phyloP scores from a whole-genome alignment of 306 rosid genomes.

The Dicorynia guianensis region DNA sequence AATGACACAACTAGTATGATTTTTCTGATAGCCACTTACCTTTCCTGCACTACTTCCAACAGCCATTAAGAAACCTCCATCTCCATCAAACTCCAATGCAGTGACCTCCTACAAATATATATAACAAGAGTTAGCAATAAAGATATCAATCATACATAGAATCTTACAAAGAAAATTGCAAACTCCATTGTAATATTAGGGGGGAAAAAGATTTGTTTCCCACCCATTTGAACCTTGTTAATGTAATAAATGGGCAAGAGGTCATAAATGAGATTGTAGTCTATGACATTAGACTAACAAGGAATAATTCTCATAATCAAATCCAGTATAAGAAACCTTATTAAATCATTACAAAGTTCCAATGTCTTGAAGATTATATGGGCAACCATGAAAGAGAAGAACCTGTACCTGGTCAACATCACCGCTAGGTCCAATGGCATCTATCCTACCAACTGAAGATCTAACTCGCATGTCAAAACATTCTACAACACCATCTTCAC shows the following conservation, averaged over 20 bases:
- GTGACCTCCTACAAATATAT: conserved; percentile 82
- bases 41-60: conserved; percentile 96
- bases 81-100: conserved; percentile 80
- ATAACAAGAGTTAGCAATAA: conserved; percentile 16
- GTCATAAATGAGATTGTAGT: conserved; percentile 7
- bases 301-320: conserved; percentile 21
- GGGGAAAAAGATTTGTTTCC: conserved; percentile 20
- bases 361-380: background rate
- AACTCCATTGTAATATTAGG: conserved; percentile 7
- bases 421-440: conserved; percentile 80
- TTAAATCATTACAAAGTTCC: conserved; percentile 9
- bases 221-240: conserved; percentile 28
- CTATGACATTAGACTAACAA: background rate
- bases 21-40: conserved; percentile 50
- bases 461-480: conserved; percentile 86
- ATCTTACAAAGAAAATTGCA: conserved; percentile 21
- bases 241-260: conserved; percentile 5
- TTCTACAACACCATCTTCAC: conserved; percentile 95
- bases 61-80: conserved; percentile 84
- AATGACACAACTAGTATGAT: background rate
- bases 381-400: conserved; percentile 30
- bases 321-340: conserved; percentile 12
- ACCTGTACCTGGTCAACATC: conserved; percentile 73
- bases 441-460: conserved; percentile 90
- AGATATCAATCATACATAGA: conserved; percentile 10